Evolutionary conservation across 1,139 yeast species (phyloP).

Genomic region (Nadsonia starkeyi-henricii): DNA sequence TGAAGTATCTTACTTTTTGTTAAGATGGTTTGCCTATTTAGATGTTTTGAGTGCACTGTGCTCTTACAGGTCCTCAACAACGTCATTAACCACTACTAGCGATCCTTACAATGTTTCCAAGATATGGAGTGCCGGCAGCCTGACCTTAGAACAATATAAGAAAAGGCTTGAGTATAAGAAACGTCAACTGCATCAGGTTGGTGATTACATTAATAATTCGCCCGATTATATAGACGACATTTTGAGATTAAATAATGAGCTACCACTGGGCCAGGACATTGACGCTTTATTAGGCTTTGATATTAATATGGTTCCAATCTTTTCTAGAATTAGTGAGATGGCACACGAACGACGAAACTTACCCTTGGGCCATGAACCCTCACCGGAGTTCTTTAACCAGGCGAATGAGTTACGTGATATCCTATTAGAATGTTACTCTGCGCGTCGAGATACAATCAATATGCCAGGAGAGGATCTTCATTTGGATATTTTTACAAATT

Average conservation of each 20-base stretch:
- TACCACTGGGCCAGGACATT: constrained; percentile 24
- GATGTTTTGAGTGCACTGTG: constrained; percentile 52
- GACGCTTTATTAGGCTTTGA: constrained; percentile 44
- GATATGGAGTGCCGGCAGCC: constrained; percentile 16
- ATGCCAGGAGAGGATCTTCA: background rate
- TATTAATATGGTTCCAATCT: constrained; percentile 34
- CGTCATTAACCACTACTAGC: constrained; percentile 16
- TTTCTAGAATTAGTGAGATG: constrained; percentile 34
- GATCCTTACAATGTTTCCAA: constrained; percentile 13
- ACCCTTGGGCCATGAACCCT: constrained; percentile 1
- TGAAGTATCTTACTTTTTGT: constrained; percentile 43
- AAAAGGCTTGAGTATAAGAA: background rate
- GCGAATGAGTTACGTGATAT: constrained; percentile 3
- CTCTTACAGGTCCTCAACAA: constrained; percentile 13
- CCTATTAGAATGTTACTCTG: constrained; percentile 2
- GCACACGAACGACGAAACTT: constrained; percentile 22
- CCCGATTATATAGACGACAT: constrained; percentile 1
- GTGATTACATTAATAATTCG: constrained; percentile 1
- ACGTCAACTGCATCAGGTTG: constrained; percentile 1
- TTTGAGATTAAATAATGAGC: background rate
- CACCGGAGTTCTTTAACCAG: constrained; percentile 2
- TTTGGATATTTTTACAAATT: background rate
- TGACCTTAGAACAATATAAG: constrained; percentile 9
- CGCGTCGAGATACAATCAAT: background rate
- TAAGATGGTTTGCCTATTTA: constrained; percentile 60